Conservation (phyloP, 306 rosid genomes). For the Pachyrhizus erosus region DNA sequence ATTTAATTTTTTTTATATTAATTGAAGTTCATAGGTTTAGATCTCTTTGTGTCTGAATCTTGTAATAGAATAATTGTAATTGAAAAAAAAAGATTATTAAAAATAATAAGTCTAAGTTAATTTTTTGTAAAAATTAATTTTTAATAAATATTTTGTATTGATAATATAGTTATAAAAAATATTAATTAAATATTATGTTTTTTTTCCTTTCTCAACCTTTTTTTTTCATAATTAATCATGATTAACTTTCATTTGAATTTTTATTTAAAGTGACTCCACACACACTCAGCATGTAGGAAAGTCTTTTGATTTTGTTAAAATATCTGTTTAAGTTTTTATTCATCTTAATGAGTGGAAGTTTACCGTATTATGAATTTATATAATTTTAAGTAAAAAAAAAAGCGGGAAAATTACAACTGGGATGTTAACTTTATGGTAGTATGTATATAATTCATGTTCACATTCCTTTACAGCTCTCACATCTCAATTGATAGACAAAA, state of each 20-base stretch:
- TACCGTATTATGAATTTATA: neutral
- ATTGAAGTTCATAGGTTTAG: too few relatives aligned
- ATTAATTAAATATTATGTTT: neutral
- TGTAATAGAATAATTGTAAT: too few relatives aligned
- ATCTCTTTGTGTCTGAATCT: too few relatives aligned
- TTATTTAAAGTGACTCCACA: neutral
- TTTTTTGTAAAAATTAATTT: too few relatives aligned
- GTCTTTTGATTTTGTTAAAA: neutral
- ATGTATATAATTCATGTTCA: neutral
- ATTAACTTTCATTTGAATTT: neutral
- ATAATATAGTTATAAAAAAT: too few relatives aligned
- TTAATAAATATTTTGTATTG: too few relatives aligned
- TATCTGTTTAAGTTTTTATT: neutral
- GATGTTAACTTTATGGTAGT: neutral
- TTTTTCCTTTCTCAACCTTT: neutral
- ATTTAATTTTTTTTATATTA: too few relatives aligned
- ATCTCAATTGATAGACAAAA: neutral
- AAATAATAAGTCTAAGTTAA: too few relatives aligned
- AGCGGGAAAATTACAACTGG: neutral
- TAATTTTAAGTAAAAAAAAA: neutral
- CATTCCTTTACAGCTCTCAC: conserved; percentile 20
- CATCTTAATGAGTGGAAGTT: neutral
- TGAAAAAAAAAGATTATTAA: too few relatives aligned
- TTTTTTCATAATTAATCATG: conserved; percentile 10
- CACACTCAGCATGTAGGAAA: neutral